Base-by-base conservation (phyloP, 2,329 filamentous ascomycete species). In the Celoporthe dispersa region DNA sequence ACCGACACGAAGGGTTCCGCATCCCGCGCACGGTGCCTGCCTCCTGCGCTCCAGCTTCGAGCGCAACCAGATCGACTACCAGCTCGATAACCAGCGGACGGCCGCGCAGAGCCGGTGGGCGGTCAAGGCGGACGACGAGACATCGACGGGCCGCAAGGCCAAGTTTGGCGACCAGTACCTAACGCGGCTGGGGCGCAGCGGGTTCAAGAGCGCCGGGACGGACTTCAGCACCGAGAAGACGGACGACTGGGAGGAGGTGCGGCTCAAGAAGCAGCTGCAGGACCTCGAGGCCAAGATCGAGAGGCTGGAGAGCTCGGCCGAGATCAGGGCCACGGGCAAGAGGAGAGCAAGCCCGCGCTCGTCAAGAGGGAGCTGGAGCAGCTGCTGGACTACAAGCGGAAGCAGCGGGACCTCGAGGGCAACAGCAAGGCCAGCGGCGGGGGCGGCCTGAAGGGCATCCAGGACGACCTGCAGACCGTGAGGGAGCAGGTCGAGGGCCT, bases 91-190 rank as follows among this genome's bases (percentile, higher is more conserved):
- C 76, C 88, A 92, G 73, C 85, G 86, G 69, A 85, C 86, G 44
- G 83, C 84, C 1, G 89, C 89, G 2, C 85, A 88, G 53, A 92
- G 92, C 72, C 90, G 91, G 76, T 97, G 94, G 92, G 94, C 92
- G 2, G 87, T 89, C 72, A 89, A 91, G 73, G 88, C 91, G 63
- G 92, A 94, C 77, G 93, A 97, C 66, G 88, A 88, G 74, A 98
- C 95, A 0, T 83, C 88, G 48, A 96, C 94, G 0, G 94, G 95
- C 70, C 92, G 93, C 78, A 99, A 99, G 83, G 92, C 94, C 75
- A 98, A 97, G 83, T 99, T 99, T 78, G 96, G 96, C 74, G 96
- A 99, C 80, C 93, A 97, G 73, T 99, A 98, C 81, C 88, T 99
- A 69, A 97, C 93, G 72, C 91, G 96, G 16, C 86, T 99, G 53